Conservation (phyloP, 768 basidiomycete genomes). For the Phaeotremella skinneri region DNA sequence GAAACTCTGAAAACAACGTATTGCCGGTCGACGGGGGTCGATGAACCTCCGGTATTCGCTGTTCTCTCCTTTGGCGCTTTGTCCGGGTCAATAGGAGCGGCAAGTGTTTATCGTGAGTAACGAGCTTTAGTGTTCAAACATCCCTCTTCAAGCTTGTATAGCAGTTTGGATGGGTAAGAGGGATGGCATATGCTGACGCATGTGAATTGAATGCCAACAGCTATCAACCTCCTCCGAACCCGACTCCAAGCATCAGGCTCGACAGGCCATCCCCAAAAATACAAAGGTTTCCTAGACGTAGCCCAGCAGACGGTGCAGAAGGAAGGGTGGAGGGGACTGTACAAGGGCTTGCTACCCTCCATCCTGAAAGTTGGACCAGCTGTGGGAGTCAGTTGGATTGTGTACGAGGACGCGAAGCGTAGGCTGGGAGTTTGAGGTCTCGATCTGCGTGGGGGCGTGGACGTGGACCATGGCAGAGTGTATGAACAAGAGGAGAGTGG, state of each 20-base stretch:
- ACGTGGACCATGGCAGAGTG: no score
- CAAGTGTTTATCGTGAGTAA: constrained; percentile 70
- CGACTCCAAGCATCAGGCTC: constrained; percentile 95
- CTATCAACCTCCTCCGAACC: constrained; percentile 72
- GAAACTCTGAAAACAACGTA: constrained; percentile 93
- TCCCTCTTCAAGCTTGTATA: no score
- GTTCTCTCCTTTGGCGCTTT: constrained; percentile 86
- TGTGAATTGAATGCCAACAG: constrained; percentile 14
- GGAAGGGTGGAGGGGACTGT: constrained; percentile 93
- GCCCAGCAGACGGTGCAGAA: constrained; percentile 70
- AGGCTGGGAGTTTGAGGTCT: constrained; percentile 31
- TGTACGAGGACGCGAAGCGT: constrained; percentile 53
- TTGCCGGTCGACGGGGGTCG: constrained; percentile 75
- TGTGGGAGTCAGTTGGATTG: constrained; percentile 94
- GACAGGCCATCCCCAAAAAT: constrained; percentile 85
- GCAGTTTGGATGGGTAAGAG: no score
- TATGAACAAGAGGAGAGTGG: background rate
- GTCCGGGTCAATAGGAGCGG: constrained; percentile 87
- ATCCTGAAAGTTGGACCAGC: constrained; percentile 95
- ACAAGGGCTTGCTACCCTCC: constrained; percentile 83
- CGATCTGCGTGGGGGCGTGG: constrained; percentile 4
- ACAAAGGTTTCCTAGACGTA: constrained; percentile 85
- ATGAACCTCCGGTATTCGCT: constrained; percentile 85
- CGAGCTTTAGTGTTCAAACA: background rate
- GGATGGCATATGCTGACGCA: background rate